Conservation (phyloP, 2,329 filamentous ascomycete genomes). For the Chrysosporium keratinophilum region DNA sequence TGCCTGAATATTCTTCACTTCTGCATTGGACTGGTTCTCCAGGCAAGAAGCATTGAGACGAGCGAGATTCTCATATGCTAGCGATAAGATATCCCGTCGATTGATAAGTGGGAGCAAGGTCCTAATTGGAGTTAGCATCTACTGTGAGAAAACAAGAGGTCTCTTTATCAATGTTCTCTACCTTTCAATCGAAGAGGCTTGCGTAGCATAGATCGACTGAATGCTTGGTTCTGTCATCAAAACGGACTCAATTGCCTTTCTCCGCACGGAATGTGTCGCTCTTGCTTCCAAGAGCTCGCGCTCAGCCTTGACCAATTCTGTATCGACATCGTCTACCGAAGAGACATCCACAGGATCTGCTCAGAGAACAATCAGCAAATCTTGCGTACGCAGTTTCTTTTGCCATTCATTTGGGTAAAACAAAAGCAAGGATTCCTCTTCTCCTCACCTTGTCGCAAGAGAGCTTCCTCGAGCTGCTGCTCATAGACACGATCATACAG, state of each 20-base stretch:
- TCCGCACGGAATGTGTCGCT: conserved; percentile 58
- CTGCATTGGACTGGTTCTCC: conserved; percentile 46
- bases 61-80: conserved; percentile 51
- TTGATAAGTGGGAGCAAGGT: conserved; percentile 57
- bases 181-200: conserved; percentile 58
- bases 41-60: conserved; percentile 43
- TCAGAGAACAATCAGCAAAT: neutral
- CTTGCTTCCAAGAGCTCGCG: conserved; percentile 59
- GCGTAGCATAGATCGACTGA: conserved; percentile 62
- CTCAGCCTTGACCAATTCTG: conserved; percentile 46
- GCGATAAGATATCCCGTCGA: conserved; percentile 56
- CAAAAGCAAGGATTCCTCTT: neutral
- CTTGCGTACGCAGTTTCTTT: neutral
- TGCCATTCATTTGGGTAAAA: neutral
- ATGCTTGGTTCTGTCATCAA: conserved; percentile 64
- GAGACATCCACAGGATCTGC: conserved; percentile 11
- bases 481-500: conserved; percentile 63
- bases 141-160: neutral
- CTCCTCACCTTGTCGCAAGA: conserved; percentile 45
- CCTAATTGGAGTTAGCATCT: conserved; percentile 32
- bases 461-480: conserved; percentile 59
- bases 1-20: conserved; percentile 48
- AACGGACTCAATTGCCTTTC: conserved; percentile 57
- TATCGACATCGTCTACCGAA: conserved; percentile 42
- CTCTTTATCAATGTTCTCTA: conserved; percentile 28